Percentiles rank a stretch among this genome's conserved stretches.
phyloP scores from a whole-genome alignment of 164 flowering plant species.

The Annona cherimola region DNA sequence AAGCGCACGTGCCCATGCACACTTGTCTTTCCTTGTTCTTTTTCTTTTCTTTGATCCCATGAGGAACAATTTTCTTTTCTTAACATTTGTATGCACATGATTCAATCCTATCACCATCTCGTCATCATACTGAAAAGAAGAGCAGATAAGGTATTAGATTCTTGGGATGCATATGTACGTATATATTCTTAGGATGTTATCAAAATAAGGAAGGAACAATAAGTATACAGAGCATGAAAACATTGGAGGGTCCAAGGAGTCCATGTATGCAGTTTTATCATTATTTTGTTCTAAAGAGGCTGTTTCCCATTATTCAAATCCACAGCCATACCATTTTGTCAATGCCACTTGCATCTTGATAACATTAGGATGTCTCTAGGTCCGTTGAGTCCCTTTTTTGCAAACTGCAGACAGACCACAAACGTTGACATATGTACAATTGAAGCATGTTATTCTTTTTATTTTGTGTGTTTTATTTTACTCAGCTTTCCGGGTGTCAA shows the following conservation, averaged over 20 bases:
- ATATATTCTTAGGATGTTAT: too few relatives aligned
- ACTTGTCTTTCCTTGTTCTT: not conserved
- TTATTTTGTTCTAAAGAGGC: too few relatives aligned
- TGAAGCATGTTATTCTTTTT: not conserved
- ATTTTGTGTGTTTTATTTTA: too few relatives aligned
- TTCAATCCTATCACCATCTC: not conserved
- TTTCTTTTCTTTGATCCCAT: not conserved
- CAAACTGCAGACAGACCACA: not conserved
- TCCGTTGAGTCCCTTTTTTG: not conserved
- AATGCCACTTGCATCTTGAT: not conserved
- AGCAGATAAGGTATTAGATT: not conserved
- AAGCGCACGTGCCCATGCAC: not conserved
- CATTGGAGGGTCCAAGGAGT: too few relatives aligned
- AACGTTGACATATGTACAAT: not conserved
- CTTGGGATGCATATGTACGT: too few relatives aligned
- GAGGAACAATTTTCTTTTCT: not conserved
- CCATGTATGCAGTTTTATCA: too few relatives aligned
- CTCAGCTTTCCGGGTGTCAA: not conserved
- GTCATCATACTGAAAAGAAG: not conserved
- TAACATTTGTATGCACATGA: not conserved
- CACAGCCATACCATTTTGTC: not conserved
- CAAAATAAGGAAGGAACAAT: too few relatives aligned
- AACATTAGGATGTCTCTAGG: not conserved
- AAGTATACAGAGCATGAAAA: too few relatives aligned
- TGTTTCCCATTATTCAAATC: not conserved